Evolutionary conservation across 169 alveolate species (phyloP), one percentile per base, ranked within the genome.

Genomic region (Plasmodium yoelii): DNA sequence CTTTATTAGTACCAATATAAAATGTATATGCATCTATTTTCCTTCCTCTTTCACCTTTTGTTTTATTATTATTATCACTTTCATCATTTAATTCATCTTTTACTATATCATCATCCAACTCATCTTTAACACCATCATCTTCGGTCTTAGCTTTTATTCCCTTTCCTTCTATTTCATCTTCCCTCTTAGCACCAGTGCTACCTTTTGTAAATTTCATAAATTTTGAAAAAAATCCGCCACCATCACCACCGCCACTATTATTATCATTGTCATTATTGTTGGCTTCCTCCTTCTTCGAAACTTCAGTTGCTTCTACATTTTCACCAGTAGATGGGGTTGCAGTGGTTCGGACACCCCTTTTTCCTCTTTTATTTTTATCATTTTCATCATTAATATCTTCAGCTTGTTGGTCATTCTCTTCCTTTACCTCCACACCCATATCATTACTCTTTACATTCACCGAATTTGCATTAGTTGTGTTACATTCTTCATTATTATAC

Each of bases 1-100:
- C 95, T 68, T 87, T 80, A 39, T 87, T 92, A 26, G 91, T 93
- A 22, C 95, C 95, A 26, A 92, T 70, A 26, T 57, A 77, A 46
- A 88, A 86, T 2, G 91, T 89, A 56, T 92, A 88, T 8, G 92
- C 89, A 49, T 88, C 90, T 39, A 53, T 68, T 26, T 74, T 84
- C 46, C 91, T 64, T 34, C 87, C 87, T 15, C 70, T 61, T 26
- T 75, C 87, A 9, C 87, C 63, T 18, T 55, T 73, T 2, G 55
- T 22, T 49, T 67, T 56, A 72, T 53, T 73, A 73, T 87, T 71
- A n/a, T 22, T 49, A 44, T 80, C 80, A 67, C 77, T 69, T 13
- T 71, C 86, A 15, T 87, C 88, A 47, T 72, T 67, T 1, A 46
- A 19, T 22, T 44, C 65, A 15, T 26, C 91, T 24, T 53, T 47